Percentiles rank a stretch among this genome's conserved stretches.
These are phyloP conservation scores for Metarhizium robertsii DNA, from an alignment of 2,329 filamentous ascomycete species.

Conservation along the genomic window DNA sequence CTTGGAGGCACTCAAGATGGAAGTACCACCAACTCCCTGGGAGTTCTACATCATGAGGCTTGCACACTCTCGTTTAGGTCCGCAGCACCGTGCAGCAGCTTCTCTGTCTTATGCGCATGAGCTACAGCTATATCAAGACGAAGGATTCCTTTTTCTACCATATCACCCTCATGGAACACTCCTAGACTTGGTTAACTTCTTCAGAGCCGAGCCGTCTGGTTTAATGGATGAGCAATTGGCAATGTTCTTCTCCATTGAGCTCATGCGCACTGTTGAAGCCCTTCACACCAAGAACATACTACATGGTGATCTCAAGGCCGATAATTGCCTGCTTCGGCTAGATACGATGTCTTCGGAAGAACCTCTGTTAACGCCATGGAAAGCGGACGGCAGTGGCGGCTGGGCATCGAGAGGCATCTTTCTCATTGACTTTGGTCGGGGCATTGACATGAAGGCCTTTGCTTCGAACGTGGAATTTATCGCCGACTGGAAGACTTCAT, in stretches of 20 bases:
- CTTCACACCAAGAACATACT: slow-evolving; percentile 72
- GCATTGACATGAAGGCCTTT: slow-evolving; percentile 88
- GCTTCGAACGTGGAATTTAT: slow-evolving; percentile 67
- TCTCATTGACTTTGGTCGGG: slow-evolving; percentile 90
- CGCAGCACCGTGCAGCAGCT: slow-evolving; percentile 59
- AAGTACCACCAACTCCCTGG: slow-evolving; percentile 80
- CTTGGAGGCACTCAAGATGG: slow-evolving; percentile 89
- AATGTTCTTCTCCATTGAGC: slow-evolving; percentile 92
- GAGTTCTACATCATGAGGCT: slow-evolving; percentile 94
- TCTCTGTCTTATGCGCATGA: slow-evolving; percentile 80
- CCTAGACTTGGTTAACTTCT: slow-evolving; percentile 87
- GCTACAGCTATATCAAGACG: slow-evolving; percentile 83
- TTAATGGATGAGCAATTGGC: slow-evolving; percentile 84
- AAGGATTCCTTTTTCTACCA: slow-evolving; percentile 81
- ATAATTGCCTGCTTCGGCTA: slow-evolving; percentile 88
- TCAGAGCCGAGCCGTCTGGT: slow-evolving; percentile 59
- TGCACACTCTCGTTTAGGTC: slow-evolving; percentile 65
- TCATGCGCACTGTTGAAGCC: slow-evolving; percentile 81
- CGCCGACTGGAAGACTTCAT: slow-evolving; percentile 85
- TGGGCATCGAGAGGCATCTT: slow-evolving; percentile 75
- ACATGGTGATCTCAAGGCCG: slow-evolving; percentile 90
- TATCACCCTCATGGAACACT: slow-evolving; percentile 85
- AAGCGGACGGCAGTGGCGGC: slow-evolving; percentile 61
- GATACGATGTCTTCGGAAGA: slow-evolving; percentile 37
- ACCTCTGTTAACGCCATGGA: slow-evolving; percentile 55